These are phyloP conservation scores for Acanthamoeba royreba DNA, from an alignment of 208 protist species.

Conservation along the genomic window DNA sequence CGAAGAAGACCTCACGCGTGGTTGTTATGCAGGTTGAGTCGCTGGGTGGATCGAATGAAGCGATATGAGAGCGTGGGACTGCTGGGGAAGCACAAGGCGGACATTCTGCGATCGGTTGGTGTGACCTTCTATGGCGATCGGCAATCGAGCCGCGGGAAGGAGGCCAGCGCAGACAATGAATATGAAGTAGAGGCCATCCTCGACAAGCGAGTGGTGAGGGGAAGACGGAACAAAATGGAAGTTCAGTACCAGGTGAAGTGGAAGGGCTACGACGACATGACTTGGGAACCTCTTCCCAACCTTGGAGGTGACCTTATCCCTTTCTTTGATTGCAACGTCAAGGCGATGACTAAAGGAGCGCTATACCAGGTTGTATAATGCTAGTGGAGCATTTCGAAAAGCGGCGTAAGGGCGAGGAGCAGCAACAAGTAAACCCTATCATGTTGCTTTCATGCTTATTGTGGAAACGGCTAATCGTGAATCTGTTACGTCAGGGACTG, in stretches of 20 bases:
- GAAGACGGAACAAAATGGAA: neutral
- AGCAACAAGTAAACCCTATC: neutral
- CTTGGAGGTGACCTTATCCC: neutral
- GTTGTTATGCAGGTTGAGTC: neutral
- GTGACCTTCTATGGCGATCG: neutral
- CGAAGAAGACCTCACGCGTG: neutral
- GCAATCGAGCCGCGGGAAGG: neutral
- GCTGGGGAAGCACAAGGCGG: neutral
- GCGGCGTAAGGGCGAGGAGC: neutral
- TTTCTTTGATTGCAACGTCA: neutral
- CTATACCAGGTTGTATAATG: neutral
- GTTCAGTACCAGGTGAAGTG: neutral
- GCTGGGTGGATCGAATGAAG: neutral
- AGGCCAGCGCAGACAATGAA: neutral
- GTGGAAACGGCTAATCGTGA: neutral
- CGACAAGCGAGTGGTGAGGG: neutral
- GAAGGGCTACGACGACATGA: neutral
- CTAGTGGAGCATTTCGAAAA: neutral
- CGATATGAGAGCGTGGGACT: neutral
- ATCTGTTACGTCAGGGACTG: neutral
- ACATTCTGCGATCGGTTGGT: neutral
- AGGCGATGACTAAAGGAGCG: no score
- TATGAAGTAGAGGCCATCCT: neutral
- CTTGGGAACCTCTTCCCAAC: neutral
- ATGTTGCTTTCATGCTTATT: neutral